These are phyloP conservation scores for Tagetes patula DNA, from an alignment of 129 eudicot genomes.

Conservation along the genomic window DNA sequence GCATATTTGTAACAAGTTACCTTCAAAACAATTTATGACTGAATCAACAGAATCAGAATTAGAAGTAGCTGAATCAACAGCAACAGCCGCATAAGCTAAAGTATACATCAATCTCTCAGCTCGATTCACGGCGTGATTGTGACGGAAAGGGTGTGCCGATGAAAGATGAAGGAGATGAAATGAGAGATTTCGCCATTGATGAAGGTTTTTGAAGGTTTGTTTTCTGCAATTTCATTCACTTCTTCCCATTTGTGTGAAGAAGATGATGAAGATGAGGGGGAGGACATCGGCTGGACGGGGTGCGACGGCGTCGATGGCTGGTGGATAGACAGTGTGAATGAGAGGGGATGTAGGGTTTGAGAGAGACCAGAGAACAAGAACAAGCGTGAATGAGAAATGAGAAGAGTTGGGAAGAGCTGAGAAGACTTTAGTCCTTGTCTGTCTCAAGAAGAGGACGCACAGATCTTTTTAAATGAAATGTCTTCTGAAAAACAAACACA, in stretches of 20 bases:
- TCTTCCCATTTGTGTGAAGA: slow-evolving; percentile 30
- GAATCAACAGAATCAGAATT: slow-evolving; percentile 85
- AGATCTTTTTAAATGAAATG: too few relatives aligned
- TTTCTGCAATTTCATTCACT: slow-evolving; percentile 25
- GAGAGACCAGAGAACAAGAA: too few relatives aligned
- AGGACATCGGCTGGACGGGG: neutral
- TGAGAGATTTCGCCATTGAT: slow-evolving; percentile 81
- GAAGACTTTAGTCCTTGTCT: too few relatives aligned
- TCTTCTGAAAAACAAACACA: too few relatives aligned
- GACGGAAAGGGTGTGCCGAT: slow-evolving; percentile 59
- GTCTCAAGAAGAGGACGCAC: too few relatives aligned
- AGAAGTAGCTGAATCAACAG: slow-evolving; percentile 54
- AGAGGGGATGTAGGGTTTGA: too few relatives aligned
- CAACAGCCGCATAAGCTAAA: slow-evolving; percentile 94
- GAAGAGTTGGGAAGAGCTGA: too few relatives aligned
- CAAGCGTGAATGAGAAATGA: too few relatives aligned
- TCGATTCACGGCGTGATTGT: slow-evolving; percentile 41
- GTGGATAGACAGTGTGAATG: too few relatives aligned
- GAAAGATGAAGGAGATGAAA: slow-evolving; percentile 73
- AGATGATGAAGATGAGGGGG: slow-evolving; percentile 26
- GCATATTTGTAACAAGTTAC: slow-evolving; percentile 25
- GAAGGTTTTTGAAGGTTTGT: slow-evolving; percentile 15
- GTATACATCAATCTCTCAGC: slow-evolving; percentile 81
- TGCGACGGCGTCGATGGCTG: too few relatives aligned
- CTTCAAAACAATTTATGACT: slow-evolving; percentile 70